phyloP scores from a whole-genome alignment of 805 yeast species.

The Wickerhamomyces tratensis region DNA sequence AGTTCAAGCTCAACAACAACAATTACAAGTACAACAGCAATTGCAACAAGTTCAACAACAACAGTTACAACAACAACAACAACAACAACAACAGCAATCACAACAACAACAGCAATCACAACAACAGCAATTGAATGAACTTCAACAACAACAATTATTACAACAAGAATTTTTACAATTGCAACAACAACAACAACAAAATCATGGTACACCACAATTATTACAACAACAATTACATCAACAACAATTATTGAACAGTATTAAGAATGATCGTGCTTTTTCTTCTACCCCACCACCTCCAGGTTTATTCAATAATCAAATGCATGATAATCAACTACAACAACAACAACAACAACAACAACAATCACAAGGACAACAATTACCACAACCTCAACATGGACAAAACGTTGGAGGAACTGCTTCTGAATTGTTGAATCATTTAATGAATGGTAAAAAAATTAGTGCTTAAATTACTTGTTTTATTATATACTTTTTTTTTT shows the following conservation, averaged over 20 bases:
- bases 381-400: constrained; percentile 5
- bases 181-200: constrained; percentile 27
- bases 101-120: constrained; percentile 22
- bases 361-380: constrained; percentile 3
- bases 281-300: constrained; percentile 67
- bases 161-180: constrained; percentile 13
- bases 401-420: constrained; percentile 37
- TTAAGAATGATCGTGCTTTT: constrained; percentile 21
- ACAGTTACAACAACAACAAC: constrained; percentile 14
- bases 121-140: constrained; percentile 16
- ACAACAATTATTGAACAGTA: constrained; percentile 7
- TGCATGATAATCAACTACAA: constrained; percentile 10
- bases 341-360: constrained; percentile 4
- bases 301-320: constrained; percentile 36
- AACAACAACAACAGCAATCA: constrained; percentile 20
- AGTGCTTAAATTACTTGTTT: constrained; percentile 14
- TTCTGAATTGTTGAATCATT: constrained; percentile 73
- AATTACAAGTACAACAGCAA: constrained; percentile 22
- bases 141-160: constrained; percentile 16
- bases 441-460: constrained; percentile 67
- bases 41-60: constrained; percentile 14
- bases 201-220: constrained; percentile 18
- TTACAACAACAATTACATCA: constrained; percentile 25
- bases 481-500: background rate
- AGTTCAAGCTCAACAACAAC: constrained; percentile 17